Evolutionary conservation across 805 yeast genomes (phyloP).

Genomic region (Tetrapisispora phaffii): DNA sequence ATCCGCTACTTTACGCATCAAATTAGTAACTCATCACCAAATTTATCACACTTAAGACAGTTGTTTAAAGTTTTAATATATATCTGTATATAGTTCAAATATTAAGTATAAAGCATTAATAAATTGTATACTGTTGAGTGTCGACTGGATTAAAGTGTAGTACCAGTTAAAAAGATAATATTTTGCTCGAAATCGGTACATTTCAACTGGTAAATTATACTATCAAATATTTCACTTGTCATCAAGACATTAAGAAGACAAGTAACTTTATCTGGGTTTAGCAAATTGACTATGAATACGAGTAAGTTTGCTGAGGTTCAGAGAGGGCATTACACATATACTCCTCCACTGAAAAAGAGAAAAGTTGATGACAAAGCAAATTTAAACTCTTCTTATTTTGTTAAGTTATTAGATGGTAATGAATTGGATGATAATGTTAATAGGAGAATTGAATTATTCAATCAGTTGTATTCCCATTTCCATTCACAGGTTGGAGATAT

Average conservation of each 20-base stretch:
- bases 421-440: constrained; percentile 33
- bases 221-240: no score
- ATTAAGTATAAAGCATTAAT: no score
- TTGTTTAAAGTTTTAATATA: no score
- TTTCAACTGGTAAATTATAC: no score
- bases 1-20: neutral
- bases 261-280: no score
- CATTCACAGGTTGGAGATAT: constrained; percentile 24
- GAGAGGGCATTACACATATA: constrained; percentile 19
- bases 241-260: no score
- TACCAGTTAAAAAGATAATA: no score
- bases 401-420: constrained; percentile 34
- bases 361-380: constrained; percentile 4
- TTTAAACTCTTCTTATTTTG: constrained; percentile 29
- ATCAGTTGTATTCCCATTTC: constrained; percentile 26
- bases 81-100: no score
- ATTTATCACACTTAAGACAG: neutral
- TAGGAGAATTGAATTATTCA: constrained; percentile 35
- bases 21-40: neutral
- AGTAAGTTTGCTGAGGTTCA: constrained; percentile 28
- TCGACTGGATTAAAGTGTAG: no score
- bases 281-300: neutral
- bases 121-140: no score
- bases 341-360: constrained; percentile 13
- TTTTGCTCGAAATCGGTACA: no score